Base-by-base conservation (phyloP, 2,329 filamentous ascomycete genomes). In the Paecilomyces niveus region DNA sequence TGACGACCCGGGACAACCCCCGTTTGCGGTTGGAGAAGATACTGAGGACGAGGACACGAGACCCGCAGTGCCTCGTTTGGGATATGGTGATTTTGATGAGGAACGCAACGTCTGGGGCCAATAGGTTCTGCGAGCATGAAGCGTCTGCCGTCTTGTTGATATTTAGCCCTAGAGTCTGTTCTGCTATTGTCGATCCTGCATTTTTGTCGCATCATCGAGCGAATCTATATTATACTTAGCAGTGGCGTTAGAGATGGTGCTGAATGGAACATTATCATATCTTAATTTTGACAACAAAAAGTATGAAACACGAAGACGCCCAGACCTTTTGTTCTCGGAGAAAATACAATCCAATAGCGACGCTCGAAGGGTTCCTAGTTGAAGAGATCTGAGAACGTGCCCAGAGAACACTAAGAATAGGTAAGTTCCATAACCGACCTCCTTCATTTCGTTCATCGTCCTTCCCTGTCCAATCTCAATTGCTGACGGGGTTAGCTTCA, bases 61-160 rank as follows among this genome's bases (percentile, higher is more conserved):
- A n/a, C 59, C 61, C 22, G 59, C 59, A 55, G 58, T 60, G 15
- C 58, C 61, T 31, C 58, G 59, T 53, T 69, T 67, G 61, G 59
- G 54, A 32, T 71, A 72, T 57, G 67, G 70, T 22, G 68, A 64
- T 7, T 60, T 76, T 49, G 70, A 73, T 21, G 74, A 76, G 54
- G 74, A 74, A 58, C 62, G 58, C 31, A 58, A 65, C 58, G 61
- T 62, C 39, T 68, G 66, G 66, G 60, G 59, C 54, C 60, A 58
- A 57, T 66, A 57, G 59, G 33, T 45, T 32, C 26, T 32, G 50
- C 13, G 50, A 32, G 51, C 26, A 9, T 9, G 13, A 8, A 29
- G 50, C 50, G 50, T 52, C 13, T 45, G 15, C 39, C 39, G n/a
- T 45, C 39, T 45, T 45, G 39, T 45, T 45, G 39, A n/a, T 45